Evolutionary conservation across 306 rosid species (phyloP), one percentile per base, ranked within the genome.

Genomic region (Glycine tomentella): DNA sequence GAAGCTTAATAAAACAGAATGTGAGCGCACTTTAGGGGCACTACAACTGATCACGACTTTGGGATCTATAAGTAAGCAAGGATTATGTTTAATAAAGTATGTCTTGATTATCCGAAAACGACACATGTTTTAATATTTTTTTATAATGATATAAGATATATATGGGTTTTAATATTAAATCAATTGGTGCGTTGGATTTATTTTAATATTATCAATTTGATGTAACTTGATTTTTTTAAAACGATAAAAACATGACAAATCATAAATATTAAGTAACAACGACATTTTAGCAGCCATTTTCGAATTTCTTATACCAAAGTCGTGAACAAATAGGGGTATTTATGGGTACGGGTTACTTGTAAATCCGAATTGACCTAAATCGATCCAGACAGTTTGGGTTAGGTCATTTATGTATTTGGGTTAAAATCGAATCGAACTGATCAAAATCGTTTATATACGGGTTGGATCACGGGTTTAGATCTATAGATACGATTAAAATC

Each of bases 1-100:
- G 34, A 74, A 44, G 77, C 65, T 64, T 73, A 72, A 70, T 74
- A 7, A 74, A 44, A 53, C 56, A 62, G 70, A 77, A 67, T 52
- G 31, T 36, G 66, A 85, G 17, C 86, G 77, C 88, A 81, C 88
- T 78, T 82, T 78, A 5, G 75, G 71, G 33, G 34, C 76, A 75
- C 53, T 62, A 42, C 58, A 74, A 74, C 67, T 74, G 74, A 40
- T 80, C 49, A 51, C 57, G 33, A 74, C 76, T 74, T 84, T 74
- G 67, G 65, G 69, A 68, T 84, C 80, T 59, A 33, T 65, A 33
- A n/a, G 69, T 83, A 83, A 77, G 67, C 74, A 69, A 55, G 33
- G 69, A 80, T 80, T 55, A 70, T 70, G 74, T 42, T 63, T 52
- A 69, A 70, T 84, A 75, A 80, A 84, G 65, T 69, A 62, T 34